Percentiles rank a stretch among this genome's conserved stretches.
Conservation (phyloP, 2,329 filamentous ascomycete species). For the Pseudopyricularia javanii region DNA sequence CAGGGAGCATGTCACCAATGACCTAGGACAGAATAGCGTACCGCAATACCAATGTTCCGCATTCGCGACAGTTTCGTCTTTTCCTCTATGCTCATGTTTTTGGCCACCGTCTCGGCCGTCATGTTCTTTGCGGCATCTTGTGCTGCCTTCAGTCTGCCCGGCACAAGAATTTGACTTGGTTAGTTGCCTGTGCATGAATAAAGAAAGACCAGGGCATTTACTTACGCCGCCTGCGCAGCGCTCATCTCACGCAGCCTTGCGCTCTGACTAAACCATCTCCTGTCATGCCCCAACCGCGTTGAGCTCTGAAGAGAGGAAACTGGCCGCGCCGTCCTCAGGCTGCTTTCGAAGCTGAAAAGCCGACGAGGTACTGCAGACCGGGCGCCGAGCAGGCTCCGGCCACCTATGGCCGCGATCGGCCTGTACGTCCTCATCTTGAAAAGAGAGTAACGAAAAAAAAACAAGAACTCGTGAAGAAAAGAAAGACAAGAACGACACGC, state of each 20-base stretch:
- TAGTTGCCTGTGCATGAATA: too few species aligned
- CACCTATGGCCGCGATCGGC: slow-evolving; percentile 23
- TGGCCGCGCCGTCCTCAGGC: slow-evolving; percentile 6
- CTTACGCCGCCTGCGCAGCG: slow-evolving; percentile 27
- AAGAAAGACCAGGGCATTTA: not conserved
- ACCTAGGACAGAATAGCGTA: slow-evolving; percentile 26
- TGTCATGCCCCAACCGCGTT: slow-evolving; percentile 9
- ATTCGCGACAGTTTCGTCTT: slow-evolving; percentile 66
- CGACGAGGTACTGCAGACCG: not conserved
- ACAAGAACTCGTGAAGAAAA: slow-evolving; percentile 7
- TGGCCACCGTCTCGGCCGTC: slow-evolving; percentile 51
- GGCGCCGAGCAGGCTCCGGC: slow-evolving; percentile 20
- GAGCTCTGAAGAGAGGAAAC: slow-evolving; percentile 13
- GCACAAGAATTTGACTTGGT: not conserved
- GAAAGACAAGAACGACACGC: not conserved
- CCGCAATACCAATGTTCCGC: slow-evolving; percentile 95
- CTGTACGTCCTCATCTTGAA: slow-evolving; percentile 25
- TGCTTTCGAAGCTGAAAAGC: not conserved
- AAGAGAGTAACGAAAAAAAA: slow-evolving; percentile 7
- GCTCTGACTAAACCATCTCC: slow-evolving; percentile 26
- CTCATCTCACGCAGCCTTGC: slow-evolving; percentile 17
- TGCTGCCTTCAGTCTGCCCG: slow-evolving; percentile 33
- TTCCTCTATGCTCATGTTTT: slow-evolving; percentile 72
- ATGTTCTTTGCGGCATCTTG: slow-evolving; percentile 37
- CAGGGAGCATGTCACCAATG: not conserved